phyloP scores from a whole-genome alignment of 139 green algal species.

The Helicosporidium sp. region DNA sequence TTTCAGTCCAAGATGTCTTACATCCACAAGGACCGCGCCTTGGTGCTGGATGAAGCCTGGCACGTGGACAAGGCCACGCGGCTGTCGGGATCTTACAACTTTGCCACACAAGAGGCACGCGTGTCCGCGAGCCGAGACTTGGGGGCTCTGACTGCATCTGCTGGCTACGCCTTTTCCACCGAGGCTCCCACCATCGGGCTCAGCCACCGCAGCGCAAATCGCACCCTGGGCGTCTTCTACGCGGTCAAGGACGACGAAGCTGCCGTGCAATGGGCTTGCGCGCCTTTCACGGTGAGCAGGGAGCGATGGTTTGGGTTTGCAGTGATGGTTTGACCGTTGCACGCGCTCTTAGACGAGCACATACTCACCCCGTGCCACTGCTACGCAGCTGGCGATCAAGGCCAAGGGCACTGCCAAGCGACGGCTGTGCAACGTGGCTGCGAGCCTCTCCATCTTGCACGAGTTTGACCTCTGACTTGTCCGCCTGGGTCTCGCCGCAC shows the following conservation, averaged over 20 bases:
- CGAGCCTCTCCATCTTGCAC: not conserved
- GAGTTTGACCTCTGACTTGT: not conserved
- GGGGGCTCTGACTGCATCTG: constrained; percentile 1
- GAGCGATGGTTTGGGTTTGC: not conserved
- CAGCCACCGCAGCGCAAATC: not conserved
- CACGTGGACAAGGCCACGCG: constrained; percentile 15
- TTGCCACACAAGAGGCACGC: constrained; percentile 6
- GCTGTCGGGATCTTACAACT: constrained; percentile 16
- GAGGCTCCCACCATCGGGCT: not conserved
- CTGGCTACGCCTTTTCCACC: constrained; percentile 4
- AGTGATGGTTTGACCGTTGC: not conserved
- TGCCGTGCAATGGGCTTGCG: not conserved
- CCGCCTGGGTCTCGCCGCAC: no score
- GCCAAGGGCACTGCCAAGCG: not conserved
- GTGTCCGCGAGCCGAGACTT: constrained; percentile 6
- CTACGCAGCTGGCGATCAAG: not conserved
- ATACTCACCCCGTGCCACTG: not conserved
- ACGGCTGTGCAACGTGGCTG: not conserved
- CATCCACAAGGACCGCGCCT: not conserved
- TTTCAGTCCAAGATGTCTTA: constrained; percentile 10
- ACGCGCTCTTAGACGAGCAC: not conserved
- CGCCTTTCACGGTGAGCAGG: not conserved
- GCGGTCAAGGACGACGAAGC: not conserved
- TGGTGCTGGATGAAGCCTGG: constrained; percentile 16
- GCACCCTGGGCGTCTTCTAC: not conserved